These are phyloP conservation scores for Rubia peregrina DNA, from an alignment of 305 asterid genomes.

Conservation along the genomic window DNA sequence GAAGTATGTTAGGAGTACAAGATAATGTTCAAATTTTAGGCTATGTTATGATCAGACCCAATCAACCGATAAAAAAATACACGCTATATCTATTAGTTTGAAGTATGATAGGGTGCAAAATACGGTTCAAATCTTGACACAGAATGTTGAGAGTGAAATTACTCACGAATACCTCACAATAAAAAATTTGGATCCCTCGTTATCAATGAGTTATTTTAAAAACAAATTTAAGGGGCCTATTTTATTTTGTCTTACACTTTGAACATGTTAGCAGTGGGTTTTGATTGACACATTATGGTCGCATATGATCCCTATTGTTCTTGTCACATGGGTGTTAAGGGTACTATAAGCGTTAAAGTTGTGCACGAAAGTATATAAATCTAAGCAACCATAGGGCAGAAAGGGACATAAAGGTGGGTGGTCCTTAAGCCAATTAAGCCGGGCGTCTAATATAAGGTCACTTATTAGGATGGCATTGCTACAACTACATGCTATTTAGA, in stretches of 20 bases:
- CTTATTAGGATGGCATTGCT: background rate
- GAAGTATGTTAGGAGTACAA: too few relatives aligned
- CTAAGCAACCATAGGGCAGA: background rate
- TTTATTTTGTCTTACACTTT: background rate
- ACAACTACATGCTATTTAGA: background rate
- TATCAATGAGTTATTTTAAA: too few relatives aligned
- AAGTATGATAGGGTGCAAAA: too few relatives aligned
- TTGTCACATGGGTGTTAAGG: background rate
- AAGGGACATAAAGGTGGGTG: background rate
- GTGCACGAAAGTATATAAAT: background rate
- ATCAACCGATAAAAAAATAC: too few relatives aligned
- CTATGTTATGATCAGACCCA: too few relatives aligned
- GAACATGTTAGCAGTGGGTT: background rate
- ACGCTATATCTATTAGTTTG: too few relatives aligned
- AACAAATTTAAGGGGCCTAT: background rate
- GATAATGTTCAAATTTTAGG: too few relatives aligned
- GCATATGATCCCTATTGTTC: background rate
- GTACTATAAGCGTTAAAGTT: background rate
- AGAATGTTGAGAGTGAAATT: too few relatives aligned
- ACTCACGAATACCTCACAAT: too few relatives aligned
- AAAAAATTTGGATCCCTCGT: too few relatives aligned
- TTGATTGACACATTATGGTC: background rate
- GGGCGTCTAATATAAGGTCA: background rate
- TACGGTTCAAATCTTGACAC: too few relatives aligned
- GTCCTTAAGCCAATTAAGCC: background rate